Evolutionary conservation across 331 rosid species (phyloP), one percentile per base, ranked within the genome.

Genomic region (Malus hybrid): DNA sequence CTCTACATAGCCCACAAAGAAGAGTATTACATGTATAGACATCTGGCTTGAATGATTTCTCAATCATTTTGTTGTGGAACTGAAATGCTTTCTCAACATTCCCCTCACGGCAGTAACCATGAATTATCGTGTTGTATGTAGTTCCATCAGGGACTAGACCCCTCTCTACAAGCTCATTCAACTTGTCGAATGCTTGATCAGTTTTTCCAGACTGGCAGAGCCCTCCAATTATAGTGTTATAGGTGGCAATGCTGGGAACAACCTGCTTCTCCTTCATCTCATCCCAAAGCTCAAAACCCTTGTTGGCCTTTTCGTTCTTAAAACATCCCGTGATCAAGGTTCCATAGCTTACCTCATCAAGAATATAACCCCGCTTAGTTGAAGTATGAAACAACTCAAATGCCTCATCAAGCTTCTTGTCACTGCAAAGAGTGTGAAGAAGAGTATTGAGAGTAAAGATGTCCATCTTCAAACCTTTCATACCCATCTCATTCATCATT

Each of bases 331-430:
- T 83, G 69, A 94, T 90, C 46, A 91, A 85, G 79, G 92, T 90
- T 78, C 96, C 97, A 81, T 90, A 94, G 34, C 89, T 90, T 56
- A 91, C 93, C 85, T 88, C 95, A 67, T 94, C 88, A 78, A 91
- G 80, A 78, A 91, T 80, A 86, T 94, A 94, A 69, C 99, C 97
- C 69, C 90, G 85, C 85, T 80, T 89, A 73, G 67, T 62, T 3
- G 95, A 89, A 68, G 73, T 85, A 60, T 56, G 68, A 61, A 78
- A 70, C 73, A 94, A 83, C 60, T 83, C 50, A 33, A 88, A 83
- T 5, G 99, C 99, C 79, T 87, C 86, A 10, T 84, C 88, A 27
- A 84, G 87, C 88, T 87, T 88, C 83, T 86, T 87, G 80, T 88
- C 93, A 73, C 33, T 42, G 54, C 96, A 91, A 65, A 90, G 74